Evolutionary conservation across 2,329 filamentous ascomycete genomes (phyloP).

Genomic region (Fusarium sp.): DNA sequence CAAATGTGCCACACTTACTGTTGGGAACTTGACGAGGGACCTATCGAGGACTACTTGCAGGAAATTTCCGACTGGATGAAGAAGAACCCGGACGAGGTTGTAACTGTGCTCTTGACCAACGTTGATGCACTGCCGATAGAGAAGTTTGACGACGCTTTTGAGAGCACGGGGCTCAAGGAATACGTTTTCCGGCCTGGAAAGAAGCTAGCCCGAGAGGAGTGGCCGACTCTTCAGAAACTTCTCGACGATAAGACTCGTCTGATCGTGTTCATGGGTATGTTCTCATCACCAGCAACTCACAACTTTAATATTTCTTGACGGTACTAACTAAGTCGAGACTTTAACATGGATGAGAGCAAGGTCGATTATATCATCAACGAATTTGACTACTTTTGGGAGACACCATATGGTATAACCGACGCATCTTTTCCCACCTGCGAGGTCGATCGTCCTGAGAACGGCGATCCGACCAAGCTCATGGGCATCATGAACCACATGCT

Average conservation of each 20-base stretch:
- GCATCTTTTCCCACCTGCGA: slow-evolving; percentile 75
- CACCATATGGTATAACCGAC: slow-evolving; percentile 75
- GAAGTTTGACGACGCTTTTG: slow-evolving; percentile 70
- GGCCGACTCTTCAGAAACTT: slow-evolving; percentile 80
- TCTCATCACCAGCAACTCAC: neutral
- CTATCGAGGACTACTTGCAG: slow-evolving; percentile 68
- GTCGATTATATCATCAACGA: slow-evolving; percentile 77
- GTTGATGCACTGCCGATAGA: slow-evolving; percentile 70
- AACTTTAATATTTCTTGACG: neutral
- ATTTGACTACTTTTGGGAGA: slow-evolving; percentile 81
- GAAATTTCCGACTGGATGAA: slow-evolving; percentile 75
- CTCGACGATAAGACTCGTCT: slow-evolving; percentile 76
- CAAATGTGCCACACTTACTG: slow-evolving; percentile 78
- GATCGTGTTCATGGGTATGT: slow-evolving; percentile 78
- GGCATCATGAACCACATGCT: slow-evolving; percentile 50
- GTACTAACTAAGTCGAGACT: slow-evolving; percentile 65
- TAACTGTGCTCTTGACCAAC: slow-evolving; percentile 76
- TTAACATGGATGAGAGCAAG: slow-evolving; percentile 62
- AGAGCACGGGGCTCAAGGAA: slow-evolving; percentile 67
- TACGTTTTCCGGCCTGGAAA: slow-evolving; percentile 70
- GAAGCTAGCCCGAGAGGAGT: slow-evolving; percentile 61
- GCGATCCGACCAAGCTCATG: slow-evolving; percentile 45
- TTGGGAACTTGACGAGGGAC: slow-evolving; percentile 70
- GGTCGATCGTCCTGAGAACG: slow-evolving; percentile 71
- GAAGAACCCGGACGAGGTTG: slow-evolving; percentile 71